These are phyloP conservation scores for Microcyclosporella mali DNA, from an alignment of 2,329 filamentous ascomycete species.

Conservation along the genomic window DNA sequence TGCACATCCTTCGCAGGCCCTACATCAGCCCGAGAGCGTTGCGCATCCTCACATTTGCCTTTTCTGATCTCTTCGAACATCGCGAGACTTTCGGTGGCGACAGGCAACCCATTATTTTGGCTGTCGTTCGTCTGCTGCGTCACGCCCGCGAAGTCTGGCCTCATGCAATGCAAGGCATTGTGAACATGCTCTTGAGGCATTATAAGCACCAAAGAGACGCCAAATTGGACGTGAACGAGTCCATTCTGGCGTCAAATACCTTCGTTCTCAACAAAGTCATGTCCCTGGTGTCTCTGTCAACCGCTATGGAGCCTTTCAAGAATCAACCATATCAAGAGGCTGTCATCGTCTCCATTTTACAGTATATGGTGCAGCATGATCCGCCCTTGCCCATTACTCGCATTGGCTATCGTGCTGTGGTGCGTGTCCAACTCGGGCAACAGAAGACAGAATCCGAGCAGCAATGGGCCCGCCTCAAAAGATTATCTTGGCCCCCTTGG, in stretches of 20 bases:
- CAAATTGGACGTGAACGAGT: neutral
- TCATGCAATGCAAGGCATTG: slow-evolving; percentile 31
- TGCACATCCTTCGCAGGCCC: slow-evolving; percentile 42
- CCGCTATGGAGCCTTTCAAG: slow-evolving; percentile 45
- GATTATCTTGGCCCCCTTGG: slow-evolving; percentile 60
- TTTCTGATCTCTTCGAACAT: slow-evolving; percentile 3
- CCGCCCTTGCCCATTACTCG: slow-evolving; percentile 53
- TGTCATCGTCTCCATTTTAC: slow-evolving; percentile 52
- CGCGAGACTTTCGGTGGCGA: slow-evolving; percentile 2
- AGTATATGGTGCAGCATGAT: slow-evolving; percentile 50
- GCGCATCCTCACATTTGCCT: slow-evolving; percentile 29
- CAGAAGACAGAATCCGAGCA: slow-evolving; percentile 51
- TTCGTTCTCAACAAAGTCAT: slow-evolving; percentile 26
- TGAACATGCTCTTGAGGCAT: slow-evolving; percentile 15
- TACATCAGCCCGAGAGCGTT: slow-evolving; percentile 39
- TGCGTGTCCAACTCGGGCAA: slow-evolving; percentile 52
- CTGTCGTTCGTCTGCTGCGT: slow-evolving; percentile 44
- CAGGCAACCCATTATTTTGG: slow-evolving; percentile 27
- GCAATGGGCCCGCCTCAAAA: slow-evolving; percentile 54
- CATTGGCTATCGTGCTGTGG: slow-evolving; percentile 52
- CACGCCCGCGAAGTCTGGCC: slow-evolving; percentile 49
- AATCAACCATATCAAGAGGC: slow-evolving; percentile 47
- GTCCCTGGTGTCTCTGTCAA: slow-evolving; percentile 32
- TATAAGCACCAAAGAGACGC: slow-evolving; percentile 3
- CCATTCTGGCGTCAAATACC: slow-evolving; percentile 5